Conservation (phyloP, 2,329 filamentous ascomycete genomes). For the Cladophialophora psammophila region DNA sequence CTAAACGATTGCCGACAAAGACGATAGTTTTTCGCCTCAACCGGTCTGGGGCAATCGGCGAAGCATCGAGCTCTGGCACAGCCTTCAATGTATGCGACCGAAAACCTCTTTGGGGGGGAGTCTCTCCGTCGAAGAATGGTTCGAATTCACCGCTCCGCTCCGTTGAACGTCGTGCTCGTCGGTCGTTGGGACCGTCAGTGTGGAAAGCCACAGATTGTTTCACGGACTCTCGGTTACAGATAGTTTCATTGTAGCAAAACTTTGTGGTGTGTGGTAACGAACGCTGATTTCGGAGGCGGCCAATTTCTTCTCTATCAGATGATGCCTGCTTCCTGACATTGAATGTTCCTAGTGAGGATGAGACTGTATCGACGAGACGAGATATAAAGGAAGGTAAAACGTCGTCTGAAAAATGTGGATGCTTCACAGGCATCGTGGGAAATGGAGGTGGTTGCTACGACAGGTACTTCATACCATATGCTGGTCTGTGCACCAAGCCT, state of each 20-base stretch:
- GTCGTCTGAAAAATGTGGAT: slow-evolving; percentile 15
- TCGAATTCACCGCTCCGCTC: background rate
- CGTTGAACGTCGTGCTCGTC: background rate
- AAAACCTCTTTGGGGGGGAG: slow-evolving; percentile 4
- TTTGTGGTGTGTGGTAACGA: slow-evolving; percentile 4
- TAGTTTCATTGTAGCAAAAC: background rate
- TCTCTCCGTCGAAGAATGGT: background rate
- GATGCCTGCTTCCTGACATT: slow-evolving; percentile 9
- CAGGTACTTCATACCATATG: slow-evolving; percentile 36
- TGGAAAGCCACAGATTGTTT: background rate
- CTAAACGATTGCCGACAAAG: slow-evolving; percentile 14
- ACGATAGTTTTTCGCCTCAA: slow-evolving; percentile 20
- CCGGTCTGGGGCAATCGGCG: slow-evolving; percentile 32
- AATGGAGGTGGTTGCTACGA: slow-evolving; percentile 39
- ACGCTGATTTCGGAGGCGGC: background rate
- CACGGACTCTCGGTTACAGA: background rate
- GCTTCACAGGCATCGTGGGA: slow-evolving; percentile 31
- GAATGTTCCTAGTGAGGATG: slow-evolving; percentile 19
- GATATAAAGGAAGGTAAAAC: slow-evolving; percentile 17
- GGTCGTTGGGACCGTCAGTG: slow-evolving; percentile 13
- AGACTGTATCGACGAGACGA: slow-evolving; percentile 23
- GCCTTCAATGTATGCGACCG: slow-evolving; percentile 20
- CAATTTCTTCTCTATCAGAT: background rate
- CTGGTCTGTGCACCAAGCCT: slow-evolving; percentile 33
- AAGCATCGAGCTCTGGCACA: slow-evolving; percentile 24